A percentile compares a stretch with the other conserved stretches of the same genome.
Conservation (phyloP, 2,329 filamentous ascomycete genomes). For the Fonsecaea multimorphosa region DNA sequence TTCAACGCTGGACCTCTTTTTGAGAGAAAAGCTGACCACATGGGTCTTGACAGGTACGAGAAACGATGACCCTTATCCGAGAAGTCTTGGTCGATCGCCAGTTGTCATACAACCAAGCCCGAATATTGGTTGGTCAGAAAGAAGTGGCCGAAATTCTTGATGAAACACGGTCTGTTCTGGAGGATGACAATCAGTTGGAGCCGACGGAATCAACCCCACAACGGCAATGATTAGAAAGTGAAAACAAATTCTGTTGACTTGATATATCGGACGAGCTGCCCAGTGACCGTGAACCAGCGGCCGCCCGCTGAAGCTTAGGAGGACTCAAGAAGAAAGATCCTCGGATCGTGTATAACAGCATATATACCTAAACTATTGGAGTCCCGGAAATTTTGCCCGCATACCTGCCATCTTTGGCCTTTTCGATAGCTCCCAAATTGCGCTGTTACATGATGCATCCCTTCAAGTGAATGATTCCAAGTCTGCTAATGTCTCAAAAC, state of each 20-base stretch:
- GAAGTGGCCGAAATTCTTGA: conserved; percentile 17
- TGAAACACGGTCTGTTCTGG: not conserved
- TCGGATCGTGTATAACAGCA: not conserved
- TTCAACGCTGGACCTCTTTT: not conserved
- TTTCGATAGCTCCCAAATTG: not conserved
- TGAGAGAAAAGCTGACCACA: conserved; percentile 8
- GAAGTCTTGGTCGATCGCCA: conserved; percentile 32
- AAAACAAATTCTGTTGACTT: not conserved
- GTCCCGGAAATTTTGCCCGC: not conserved
- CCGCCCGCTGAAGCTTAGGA: not conserved
- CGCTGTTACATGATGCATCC: not conserved
- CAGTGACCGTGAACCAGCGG: not conserved
- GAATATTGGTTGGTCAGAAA: conserved; percentile 19
- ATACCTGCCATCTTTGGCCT: not conserved
- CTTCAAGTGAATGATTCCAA: conserved; percentile 6
- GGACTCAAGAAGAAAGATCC: not conserved
- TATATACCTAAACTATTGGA: not conserved
- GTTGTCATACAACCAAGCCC: conserved; percentile 32
- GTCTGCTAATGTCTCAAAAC: not conserved
- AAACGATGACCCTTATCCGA: conserved; percentile 29
- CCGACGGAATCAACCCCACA: not conserved
- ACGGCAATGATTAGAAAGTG: not conserved
- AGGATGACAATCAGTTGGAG: not conserved
- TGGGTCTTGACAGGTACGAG: conserved; percentile 18
- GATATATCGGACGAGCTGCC: not conserved